Evolutionary conservation across 352 stramenopile species (phyloP).

Genomic region (Globisporangium cylindrosporum): DNA sequence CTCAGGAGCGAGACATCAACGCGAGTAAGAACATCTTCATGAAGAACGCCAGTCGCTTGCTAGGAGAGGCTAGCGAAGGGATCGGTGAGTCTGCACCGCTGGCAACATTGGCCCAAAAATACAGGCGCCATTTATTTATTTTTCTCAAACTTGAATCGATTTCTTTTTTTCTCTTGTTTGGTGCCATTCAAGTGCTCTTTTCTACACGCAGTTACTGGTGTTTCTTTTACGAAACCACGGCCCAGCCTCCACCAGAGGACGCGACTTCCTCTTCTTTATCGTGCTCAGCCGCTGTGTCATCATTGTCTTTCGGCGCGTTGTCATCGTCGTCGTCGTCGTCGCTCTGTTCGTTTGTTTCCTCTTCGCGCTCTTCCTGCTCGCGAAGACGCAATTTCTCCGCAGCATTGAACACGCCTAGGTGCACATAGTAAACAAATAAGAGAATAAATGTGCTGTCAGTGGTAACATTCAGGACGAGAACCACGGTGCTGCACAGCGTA

Average conservation of each 20-base stretch:
- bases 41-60: too few relatives aligned
- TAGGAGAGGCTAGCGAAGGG: too few relatives aligned
- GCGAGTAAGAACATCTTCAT: too few relatives aligned
- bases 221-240: slow-evolving; percentile 14
- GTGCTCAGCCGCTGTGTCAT: slow-evolving; percentile 11
- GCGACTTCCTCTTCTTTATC: neutral
- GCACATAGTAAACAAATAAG: neutral
- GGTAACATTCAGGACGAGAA: too few relatives aligned
- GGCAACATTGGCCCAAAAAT: too few relatives aligned
- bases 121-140: neutral
- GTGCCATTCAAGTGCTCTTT: too few relatives aligned
- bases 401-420: slow-evolving; percentile 83
- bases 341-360: slow-evolving; percentile 14
- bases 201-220: neutral
- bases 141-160: too few relatives aligned
- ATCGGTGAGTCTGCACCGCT: too few relatives aligned
- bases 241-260: slow-evolving; percentile 12
- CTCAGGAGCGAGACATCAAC: too few relatives aligned
- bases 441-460: too few relatives aligned
- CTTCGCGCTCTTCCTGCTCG: slow-evolving; percentile 33
- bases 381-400: slow-evolving; percentile 73
- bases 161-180: too few relatives aligned
- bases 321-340: slow-evolving; percentile 12
- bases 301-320: neutral
- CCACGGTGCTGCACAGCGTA: too few relatives aligned